Base-by-base conservation (phyloP, 2,329 filamentous ascomycete species). In the Botrytis aclada region DNA sequence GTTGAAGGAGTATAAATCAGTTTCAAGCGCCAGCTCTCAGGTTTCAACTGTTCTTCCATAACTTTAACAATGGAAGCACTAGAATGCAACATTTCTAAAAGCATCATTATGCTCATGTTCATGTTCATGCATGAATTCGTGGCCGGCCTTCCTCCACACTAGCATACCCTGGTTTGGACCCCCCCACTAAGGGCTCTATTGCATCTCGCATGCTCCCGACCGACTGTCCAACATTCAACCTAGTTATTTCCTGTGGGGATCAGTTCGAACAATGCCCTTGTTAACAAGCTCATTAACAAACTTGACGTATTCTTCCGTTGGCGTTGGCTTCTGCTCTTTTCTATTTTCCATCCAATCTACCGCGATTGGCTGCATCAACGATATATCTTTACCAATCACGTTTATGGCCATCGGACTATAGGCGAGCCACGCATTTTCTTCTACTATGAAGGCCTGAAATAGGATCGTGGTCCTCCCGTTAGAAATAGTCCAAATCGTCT, bases 381-480 rank as follows among this genome's bases (percentile, higher is more conserved):
- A 78, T 76, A 78, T 76, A 45, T 76, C 75, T 58, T 77, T 78
- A 75, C 84, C 84, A 85, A 85, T 85, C 84, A 85, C 83, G 81
- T 83, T 81, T 76, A 82, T 81, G 81, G 78, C 78, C 82, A 77
- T 77, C 74, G 77, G 78, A 78, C 81, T 79, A 81, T 81, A 84
- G 81, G 79, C 81, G 80, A 83, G 81, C 81, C 81, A 84, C 82
- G 79, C 81, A 82, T 65, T n/a, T 65, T 12, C 79, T 79, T 81
- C 80, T 81, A 79, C 82, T 80, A 78, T 80, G 78, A 80, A 80
- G 79, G 79, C 79, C 80, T 79, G 79, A 80, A 80, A 79, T 80
- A 78, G 75, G 75, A 79, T 78, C 78, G 78, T 76, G 76, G 77
- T 78, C 74, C 76, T 77, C 77, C 75, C 74, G 77, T 76, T 74